phyloP scores from a whole-genome alignment of 208 protist genomes.

The Wallacemonas sp. region DNA sequence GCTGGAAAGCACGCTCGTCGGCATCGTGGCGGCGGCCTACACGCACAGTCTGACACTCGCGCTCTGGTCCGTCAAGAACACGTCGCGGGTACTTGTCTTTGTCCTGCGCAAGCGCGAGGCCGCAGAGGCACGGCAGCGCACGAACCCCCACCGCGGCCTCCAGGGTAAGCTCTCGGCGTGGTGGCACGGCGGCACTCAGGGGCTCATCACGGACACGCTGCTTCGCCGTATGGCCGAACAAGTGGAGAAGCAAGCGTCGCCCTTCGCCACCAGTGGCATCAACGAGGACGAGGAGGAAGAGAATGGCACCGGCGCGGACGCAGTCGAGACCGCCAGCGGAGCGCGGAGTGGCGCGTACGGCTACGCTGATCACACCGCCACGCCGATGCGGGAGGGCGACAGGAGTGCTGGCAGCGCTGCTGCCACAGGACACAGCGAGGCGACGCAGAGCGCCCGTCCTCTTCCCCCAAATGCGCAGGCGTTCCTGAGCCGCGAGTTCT shows the following conservation, averaged over 20 bases:
- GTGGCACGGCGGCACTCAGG: conserved; percentile 55
- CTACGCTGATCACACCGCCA: neutral
- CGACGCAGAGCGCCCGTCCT: conserved; percentile 12
- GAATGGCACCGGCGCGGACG: neutral
- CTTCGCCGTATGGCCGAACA: conserved; percentile 39
- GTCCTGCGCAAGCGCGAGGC: conserved; percentile 57
- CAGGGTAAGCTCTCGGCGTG: conserved; percentile 50
- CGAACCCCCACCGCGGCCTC: conserved; percentile 10
- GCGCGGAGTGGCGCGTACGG: neutral
- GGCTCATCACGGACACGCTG: conserved; percentile 52
- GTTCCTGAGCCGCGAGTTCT: conserved; percentile 27
- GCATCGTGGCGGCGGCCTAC: conserved; percentile 55
- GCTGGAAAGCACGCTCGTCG: conserved; percentile 47
- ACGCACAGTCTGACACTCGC: conserved; percentile 64
- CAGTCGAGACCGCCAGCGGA: neutral
- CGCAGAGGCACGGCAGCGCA: conserved; percentile 7
- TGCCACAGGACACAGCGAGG: no score
- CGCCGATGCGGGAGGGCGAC: neutral
- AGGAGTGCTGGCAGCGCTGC: no score
- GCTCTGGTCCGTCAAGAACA: conserved; percentile 66
- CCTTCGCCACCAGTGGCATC: conserved; percentile 34
- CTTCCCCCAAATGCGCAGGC: neutral
- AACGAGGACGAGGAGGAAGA: conserved; percentile 34
- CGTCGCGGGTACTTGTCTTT: conserved; percentile 62
- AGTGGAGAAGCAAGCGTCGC: conserved; percentile 39